Evolutionary conservation across 148 eudicot species (phyloP), one percentile per base, ranked within the genome.

Genomic region (Vaccinium darrowii): DNA sequence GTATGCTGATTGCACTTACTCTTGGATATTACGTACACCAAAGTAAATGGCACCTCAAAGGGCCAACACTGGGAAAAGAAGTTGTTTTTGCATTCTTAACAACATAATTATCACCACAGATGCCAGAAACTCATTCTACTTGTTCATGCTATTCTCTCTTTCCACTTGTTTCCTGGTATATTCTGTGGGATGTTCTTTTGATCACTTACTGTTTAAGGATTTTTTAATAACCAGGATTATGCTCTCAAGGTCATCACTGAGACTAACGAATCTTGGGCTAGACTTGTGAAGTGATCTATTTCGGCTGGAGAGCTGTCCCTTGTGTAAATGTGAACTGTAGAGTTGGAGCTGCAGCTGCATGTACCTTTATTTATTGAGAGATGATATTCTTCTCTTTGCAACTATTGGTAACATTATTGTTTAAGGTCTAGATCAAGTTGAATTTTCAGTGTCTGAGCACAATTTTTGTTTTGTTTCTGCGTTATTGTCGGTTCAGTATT

Each of bases 241-340:
- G 98, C 99, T 52, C 95, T 94, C 54, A 96, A 93, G 92, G 93
- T 96, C 71, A 96, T 96, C 77, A 88, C 91, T 0, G 98, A 96
- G 89, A 95, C 99, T 11, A 96, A 96, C 39, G 99, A 96, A 81
- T 89, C 98, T 2, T 96, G 99, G 99, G 96, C 97, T 36, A 95
- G 93, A 80, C 93, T 96, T 73, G 94, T 96, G 58, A 96, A 94
- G 85, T 93, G 99, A 83, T 91, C 94, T 18, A 92, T 92, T 87
- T 83, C 96, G 72, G 90, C 98, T 18, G 99, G 99, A 84, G 97
- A 96, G 87, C 93, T 96, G 51, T 96, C 99, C 19, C 99, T 97
- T 74, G 88, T 90, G 81, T 97, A 86, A 89, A 84, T 78, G 47
- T 52, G 62, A 54, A 8, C n/a, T n/a, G n/a, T n/a, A n/a, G n/a